Base-by-base conservation (phyloP, 768 basidiomycete genomes). In the Lentinula lateritia region DNA sequence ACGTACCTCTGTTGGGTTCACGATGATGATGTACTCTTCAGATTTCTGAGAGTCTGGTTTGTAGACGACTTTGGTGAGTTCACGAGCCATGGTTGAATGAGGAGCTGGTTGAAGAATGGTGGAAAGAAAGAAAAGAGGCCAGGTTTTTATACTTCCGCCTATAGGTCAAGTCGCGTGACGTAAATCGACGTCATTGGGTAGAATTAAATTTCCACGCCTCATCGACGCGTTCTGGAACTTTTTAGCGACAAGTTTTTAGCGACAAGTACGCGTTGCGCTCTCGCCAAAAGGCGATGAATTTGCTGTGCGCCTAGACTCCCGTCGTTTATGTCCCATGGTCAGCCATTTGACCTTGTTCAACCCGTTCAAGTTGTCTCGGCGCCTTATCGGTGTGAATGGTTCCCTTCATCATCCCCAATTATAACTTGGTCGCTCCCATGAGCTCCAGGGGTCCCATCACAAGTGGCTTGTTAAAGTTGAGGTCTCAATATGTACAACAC, bases 41-140 rank as follows among this genome's bases (percentile, higher is more conserved):
- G 85, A 87, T 7, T 85, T 83, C 66, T 87, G 85, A 36, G 91
- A 88, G 2, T 20, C 55, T 16, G 39, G 55, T 75, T 91, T 90
- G 81, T 90, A 94, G 66, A 93, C 76, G 69, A 93, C 81, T 77
- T 89, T 87, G 60, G 83, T 83, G 63, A 89, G 67, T 45, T 72
- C 64, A 65, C 83, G 82, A 38, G 75, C 60, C 80, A 82, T 82
- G 63, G 54, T 74, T 59, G 35, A 28, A 65, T 62, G 54, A 55
- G 57, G 63, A 63, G 38, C 60, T 34, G 50, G 56, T 61, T 23
- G 2, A 23, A 23, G 23, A 23, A 23, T 23, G 23, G 23, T 23
- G 23, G 23, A 23, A 23, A 23, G 23, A 23, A 23, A 23, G 23
- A 23, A 2, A 23, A 2, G 1, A 23, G 23, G 23, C 23, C 23